phyloP scores from a whole-genome alignment of 1,139 yeast species.

The Arxiozyma bovina region DNA sequence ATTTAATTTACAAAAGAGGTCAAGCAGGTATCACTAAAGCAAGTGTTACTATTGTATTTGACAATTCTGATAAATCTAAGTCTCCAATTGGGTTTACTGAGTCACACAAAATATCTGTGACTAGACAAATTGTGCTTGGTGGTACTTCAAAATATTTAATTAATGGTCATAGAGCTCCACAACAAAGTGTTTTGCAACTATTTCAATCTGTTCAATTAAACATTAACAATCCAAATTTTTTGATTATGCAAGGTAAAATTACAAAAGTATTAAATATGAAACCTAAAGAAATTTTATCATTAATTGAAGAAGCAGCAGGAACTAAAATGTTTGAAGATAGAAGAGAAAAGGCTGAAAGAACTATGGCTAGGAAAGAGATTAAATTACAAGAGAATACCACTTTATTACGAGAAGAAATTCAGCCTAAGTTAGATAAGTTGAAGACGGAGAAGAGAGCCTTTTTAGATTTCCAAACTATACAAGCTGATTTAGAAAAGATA shows the following conservation, averaged over 20 bases:
- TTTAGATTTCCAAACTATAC: constrained; percentile 78
- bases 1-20: constrained; percentile 89
- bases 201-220: constrained; percentile 93
- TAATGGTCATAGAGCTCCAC: constrained; percentile 95
- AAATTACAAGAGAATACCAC: constrained; percentile 71
- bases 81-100: constrained; percentile 87
- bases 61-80: constrained; percentile 63
- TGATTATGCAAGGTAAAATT: constrained; percentile 97
- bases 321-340: constrained; percentile 93
- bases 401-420: constrained; percentile 75
- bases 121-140: constrained; percentile 85
- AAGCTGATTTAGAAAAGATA: constrained; percentile 68
- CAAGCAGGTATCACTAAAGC: constrained; percentile 98
- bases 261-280: constrained; percentile 96
- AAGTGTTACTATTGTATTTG: constrained; percentile 90
- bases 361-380: constrained; percentile 84
- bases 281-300: constrained; percentile 76
- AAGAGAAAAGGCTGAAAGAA: constrained; percentile 82
- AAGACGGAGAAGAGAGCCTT: constrained; percentile 74
- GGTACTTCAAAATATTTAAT: constrained; percentile 88
- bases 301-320: constrained; percentile 98
- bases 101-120: constrained; percentile 73
- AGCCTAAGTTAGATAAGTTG: constrained; percentile 79
- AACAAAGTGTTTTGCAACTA: constrained; percentile 79
- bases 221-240: constrained; percentile 91